Base-by-base conservation (phyloP, 2,329 filamentous ascomycete species). In the Monilinia aucupariae region DNA sequence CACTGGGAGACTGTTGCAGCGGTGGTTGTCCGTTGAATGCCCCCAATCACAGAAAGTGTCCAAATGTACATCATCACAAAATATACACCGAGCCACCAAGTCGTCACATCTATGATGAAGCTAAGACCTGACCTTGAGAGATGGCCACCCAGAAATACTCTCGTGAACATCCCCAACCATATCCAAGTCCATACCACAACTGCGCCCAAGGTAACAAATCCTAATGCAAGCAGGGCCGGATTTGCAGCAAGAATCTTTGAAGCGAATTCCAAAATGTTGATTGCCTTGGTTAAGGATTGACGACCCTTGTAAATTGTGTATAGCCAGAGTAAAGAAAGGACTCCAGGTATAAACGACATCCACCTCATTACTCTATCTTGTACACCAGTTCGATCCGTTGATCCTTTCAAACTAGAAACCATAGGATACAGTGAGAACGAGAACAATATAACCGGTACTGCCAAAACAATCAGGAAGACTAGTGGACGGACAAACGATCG, bases 1-100 rank as follows among this genome's bases (percentile, higher is more conserved):
- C 94, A 99, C 76, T 99, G 94, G 48, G 91, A 96, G 30, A 97
- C 93, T 0, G 93, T 96, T 13, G 94, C 94, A 30, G 92, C 93
- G 17, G 93, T 96, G 20, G 92, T 94, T 27, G 91, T 88, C 64
- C 94, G 87, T 75, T 99, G 93, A 27, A 97, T 84, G 22, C 91
- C 92, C 63, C 91, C 88, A 73, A 96, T 86, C 63, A 97, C 85
- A 2, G 90, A 89, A 49, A 97, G 80, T 0, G 92, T 94, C 94
- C 94, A 99, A 69, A 97, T 86, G 76, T 97, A 97, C 79, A 97
- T 89, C 64, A 97, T 78, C 68, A 97, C 85, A 77, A 97, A 99
- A 74, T 88, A 96, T 30, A 85, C 82, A n/a, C 90, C 94, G 4
- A 99, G 81, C 90, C 92, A 96, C 93, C 93, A 97, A 71, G 88